Evolutionary conservation across 2,329 filamentous ascomycete genomes (phyloP).

Genomic region (Clathrospora elynae): DNA sequence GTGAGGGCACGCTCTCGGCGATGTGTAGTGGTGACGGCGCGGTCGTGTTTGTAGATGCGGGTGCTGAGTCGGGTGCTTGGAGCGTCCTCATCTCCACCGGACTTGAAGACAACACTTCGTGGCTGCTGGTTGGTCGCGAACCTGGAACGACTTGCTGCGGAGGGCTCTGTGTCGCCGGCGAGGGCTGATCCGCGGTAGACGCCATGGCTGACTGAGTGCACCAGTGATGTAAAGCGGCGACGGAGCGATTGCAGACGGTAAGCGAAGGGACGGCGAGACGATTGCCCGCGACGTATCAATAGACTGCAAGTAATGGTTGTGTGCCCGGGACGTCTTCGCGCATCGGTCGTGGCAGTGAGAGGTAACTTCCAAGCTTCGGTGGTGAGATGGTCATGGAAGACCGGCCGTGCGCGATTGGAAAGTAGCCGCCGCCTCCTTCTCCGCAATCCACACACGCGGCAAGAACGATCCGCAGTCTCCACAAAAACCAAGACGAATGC

Average conservation of each 20-base stretch:
- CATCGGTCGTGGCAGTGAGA: too few species aligned
- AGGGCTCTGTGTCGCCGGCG: constrained; percentile 31
- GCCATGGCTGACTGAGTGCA: constrained; percentile 39
- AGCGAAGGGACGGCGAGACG: constrained; percentile 20
- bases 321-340: too few species aligned
- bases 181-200: constrained; percentile 35
- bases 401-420: constrained; percentile 29
- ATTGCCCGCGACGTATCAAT: not conserved
- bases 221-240: constrained; percentile 26
- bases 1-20: constrained; percentile 17
- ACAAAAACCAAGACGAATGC: constrained; percentile 2
- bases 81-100: constrained; percentile 47
- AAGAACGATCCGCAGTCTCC: constrained; percentile 31
- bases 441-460: constrained; percentile 32
- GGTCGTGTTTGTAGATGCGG: constrained; percentile 21
- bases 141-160: constrained; percentile 26
- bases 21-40: constrained; percentile 17
- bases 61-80: constrained; percentile 24
- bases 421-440: constrained; percentile 25
- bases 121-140: constrained; percentile 31
- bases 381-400: constrained; percentile 19
- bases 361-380: constrained; percentile 2
- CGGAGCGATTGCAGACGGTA: constrained; percentile 22
- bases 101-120: constrained; percentile 31
- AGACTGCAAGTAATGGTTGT: too few species aligned